phyloP scores from a whole-genome alignment of 345 rosid genomes.

The Geranium brycei region DNA sequence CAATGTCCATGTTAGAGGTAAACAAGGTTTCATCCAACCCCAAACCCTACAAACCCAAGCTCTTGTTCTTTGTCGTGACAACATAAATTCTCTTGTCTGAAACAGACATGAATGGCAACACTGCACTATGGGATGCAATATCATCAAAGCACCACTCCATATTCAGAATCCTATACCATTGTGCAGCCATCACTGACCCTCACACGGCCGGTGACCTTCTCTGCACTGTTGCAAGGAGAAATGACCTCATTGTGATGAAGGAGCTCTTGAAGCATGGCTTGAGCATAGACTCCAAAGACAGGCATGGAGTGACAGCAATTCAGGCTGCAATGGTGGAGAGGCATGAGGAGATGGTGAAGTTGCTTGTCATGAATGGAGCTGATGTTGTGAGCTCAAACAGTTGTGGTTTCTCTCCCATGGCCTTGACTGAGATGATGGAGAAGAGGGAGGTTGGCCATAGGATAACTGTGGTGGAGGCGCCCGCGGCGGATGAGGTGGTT shows the following conservation, averaged over 20 bases:
- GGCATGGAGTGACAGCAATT: constrained; percentile 45
- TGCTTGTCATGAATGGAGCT: constrained; percentile 61
- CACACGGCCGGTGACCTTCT: constrained; percentile 57
- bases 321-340: constrained; percentile 52
- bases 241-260: constrained; percentile 39
- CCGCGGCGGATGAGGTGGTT: constrained; percentile 13
- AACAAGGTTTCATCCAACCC: not conserved
- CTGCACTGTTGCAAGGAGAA: constrained; percentile 61
- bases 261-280: constrained; percentile 51
- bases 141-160: constrained; percentile 42
- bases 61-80: not conserved
- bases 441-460: constrained; percentile 35
- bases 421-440: constrained; percentile 29
- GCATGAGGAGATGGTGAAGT: constrained; percentile 46
- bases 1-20: constrained; percentile 60
- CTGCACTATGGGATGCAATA: constrained; percentile 74
- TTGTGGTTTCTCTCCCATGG: constrained; percentile 11
- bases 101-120: constrained; percentile 58
- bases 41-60: no score
- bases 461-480: constrained; percentile 16
- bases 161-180: constrained; percentile 53
- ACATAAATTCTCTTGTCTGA: not conserved
- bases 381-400: constrained; percentile 21
- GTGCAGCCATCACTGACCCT: constrained; percentile 43
- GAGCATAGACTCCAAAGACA: constrained; percentile 39